Base-by-base conservation (phyloP, 345 rosid genomes). In the Noccaea caerulescens region DNA sequence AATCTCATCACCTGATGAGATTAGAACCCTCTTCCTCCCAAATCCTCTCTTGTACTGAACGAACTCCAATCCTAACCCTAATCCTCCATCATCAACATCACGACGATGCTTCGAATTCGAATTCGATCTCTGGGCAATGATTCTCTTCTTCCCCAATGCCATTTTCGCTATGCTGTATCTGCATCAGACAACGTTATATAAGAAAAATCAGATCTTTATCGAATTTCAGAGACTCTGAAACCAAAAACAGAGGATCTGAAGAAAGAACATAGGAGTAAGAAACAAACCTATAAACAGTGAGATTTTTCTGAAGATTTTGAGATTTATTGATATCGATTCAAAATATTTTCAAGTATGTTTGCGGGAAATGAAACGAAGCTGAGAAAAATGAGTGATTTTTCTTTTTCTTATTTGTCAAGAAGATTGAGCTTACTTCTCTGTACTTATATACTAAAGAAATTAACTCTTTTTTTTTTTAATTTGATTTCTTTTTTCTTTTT, bases 1-100 rank as follows among this genome's bases (percentile, higher is more conserved):
- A 20, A 44, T 83, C 25, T 42, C 55, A 38, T 43, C 71, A 45
- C 60, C 73, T 0, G 89, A 68, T 1, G 88, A 72, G 2, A 84
- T 71, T 6, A 72, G 68, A 70, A 88, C 51, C 86, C 97, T 84
- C 68, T 93, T 93, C 79, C 96, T 87, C 39, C 93, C 88, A 10
- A 88, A 78, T 8, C 90, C 87, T n/a, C 84, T 76, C 43, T 82
- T 76, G 69, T 72, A 80, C 53, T 66, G 83, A 53, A 82, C 86
- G 8, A 77, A 61, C 79, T 81, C 90, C 3, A 86, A 66, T 58
- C 63, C 82, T 9, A 84, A 61, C 66, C 72, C 84, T 14, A 66
- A 77, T 6, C 68, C 62, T 46, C 68, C 85, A 18, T 16, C 58
- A 3, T 46, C 57, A 46, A 45, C 56, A 41, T 18, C 79, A 41